phyloP scores from a whole-genome alignment of 1,284 basidiomycete genomes.

The Malassezia slooffiae region DNA sequence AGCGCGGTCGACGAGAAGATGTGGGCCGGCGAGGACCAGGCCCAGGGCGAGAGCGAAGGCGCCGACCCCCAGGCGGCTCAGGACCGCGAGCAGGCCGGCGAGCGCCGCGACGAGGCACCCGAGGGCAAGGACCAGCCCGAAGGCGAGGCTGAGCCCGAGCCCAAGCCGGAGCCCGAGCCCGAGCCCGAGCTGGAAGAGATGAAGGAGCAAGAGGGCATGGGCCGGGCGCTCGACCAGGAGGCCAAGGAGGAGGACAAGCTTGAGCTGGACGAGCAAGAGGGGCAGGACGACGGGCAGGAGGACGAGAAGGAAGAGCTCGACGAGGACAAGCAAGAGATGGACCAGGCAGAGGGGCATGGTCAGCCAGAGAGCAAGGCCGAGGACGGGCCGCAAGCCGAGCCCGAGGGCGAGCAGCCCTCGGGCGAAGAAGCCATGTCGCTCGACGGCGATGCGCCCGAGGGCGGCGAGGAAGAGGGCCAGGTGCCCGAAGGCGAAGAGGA shows the following conservation, averaged over 20 bases:
- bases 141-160: constrained; percentile 22
- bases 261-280: constrained; percentile 13
- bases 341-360: constrained; percentile 31
- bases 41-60: constrained; percentile 14
- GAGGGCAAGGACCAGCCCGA: constrained; percentile 33
- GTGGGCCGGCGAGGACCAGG: constrained; percentile 75
- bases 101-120: constrained; percentile 46
- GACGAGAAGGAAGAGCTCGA: constrained; percentile 47
- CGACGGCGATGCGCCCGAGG: constrained; percentile 7
- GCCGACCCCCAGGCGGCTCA: constrained; percentile 14
- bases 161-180: constrained; percentile 34
- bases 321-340: constrained; percentile 32
- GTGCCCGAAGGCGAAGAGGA: neutral
- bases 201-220: constrained; percentile 47
- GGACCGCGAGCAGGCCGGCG: constrained; percentile 15
- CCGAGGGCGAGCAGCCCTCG: constrained; percentile 22
- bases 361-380: constrained; percentile 43
- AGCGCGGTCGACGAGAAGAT: constrained; percentile 87
- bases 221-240: constrained; percentile 42
- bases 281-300: constrained; percentile 6
- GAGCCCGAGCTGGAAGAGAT: constrained; percentile 42
- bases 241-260: constrained; percentile 40
- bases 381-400: constrained; percentile 43
- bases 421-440: constrained; percentile 14
- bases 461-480: constrained; percentile 1